These are phyloP conservation scores for Pulveroboletus sp. DNA, from an alignment of 768 basidiomycete genomes.

Conservation along the genomic window DNA sequence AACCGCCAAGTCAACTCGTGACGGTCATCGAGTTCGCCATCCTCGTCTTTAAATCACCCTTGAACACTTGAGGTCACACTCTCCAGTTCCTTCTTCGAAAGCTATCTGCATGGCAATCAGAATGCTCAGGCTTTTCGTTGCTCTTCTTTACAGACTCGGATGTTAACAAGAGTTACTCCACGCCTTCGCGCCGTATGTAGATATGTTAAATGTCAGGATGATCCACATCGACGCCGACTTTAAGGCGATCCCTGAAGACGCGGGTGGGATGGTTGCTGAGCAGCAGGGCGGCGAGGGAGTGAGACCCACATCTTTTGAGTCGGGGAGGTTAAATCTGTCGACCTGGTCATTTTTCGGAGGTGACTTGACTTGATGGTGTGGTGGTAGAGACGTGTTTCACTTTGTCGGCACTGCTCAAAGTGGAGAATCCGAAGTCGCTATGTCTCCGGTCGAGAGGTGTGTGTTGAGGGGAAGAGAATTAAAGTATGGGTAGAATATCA, in stretches of 20 bases:
- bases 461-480: conserved; percentile 6
- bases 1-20: conserved; percentile 22
- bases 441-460: conserved; percentile 2
- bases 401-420: neutral
- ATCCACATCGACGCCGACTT: conserved; percentile 40
- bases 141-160: conserved; percentile 31
- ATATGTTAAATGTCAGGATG: conserved; percentile 29
- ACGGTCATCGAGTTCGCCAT: conserved; percentile 42
- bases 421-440: neutral
- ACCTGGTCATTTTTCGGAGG: conserved; percentile 10
- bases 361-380: conserved; percentile 8
- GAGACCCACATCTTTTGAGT: neutral
- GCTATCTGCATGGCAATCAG: conserved; percentile 34
- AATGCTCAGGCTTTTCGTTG: conserved; percentile 40
- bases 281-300: neutral
- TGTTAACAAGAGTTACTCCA: conserved; percentile 34
- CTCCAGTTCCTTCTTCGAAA: conserved; percentile 29
- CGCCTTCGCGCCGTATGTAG: conserved; percentile 27
- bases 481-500: neutral
- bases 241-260: conserved; percentile 20
- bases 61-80: conserved; percentile 27
- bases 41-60: conserved; percentile 32
- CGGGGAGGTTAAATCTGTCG: neutral
- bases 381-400: conserved; percentile 9
- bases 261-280: conserved; percentile 3